Percentiles rank a stretch among this genome's conserved stretches.
phyloP scores from a whole-genome alignment of 2,329 filamentous ascomycete species.

The Fusarium pseudonygamai region DNA sequence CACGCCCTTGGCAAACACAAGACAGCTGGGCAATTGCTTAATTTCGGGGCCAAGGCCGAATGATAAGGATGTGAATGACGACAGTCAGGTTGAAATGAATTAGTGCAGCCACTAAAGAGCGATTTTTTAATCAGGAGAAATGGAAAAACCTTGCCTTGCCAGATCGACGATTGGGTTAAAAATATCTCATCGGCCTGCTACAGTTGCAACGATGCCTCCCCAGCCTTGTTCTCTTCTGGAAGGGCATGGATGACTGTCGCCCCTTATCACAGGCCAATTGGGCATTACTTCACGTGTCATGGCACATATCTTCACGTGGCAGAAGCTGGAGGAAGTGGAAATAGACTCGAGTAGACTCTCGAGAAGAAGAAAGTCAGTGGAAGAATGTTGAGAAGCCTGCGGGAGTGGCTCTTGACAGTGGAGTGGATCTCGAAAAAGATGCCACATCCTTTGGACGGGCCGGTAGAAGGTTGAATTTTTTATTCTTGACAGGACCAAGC shows the following conservation, averaged over 20 bases:
- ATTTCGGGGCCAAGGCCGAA: constrained; percentile 20
- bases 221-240: not conserved
- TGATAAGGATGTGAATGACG: not conserved
- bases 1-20: constrained; percentile 15
- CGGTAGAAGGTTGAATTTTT: not conserved
- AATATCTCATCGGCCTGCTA: not conserved
- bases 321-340: not conserved
- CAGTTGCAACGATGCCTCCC: not conserved
- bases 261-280: not conserved
- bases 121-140: not conserved
- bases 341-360: not conserved
- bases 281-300: not conserved
- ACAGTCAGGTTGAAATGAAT: not conserved
- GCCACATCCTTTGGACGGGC: not conserved
- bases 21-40: constrained; percentile 22
- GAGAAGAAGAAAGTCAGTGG: not conserved
- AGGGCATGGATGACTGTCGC: not conserved
- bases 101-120: constrained; percentile 5
- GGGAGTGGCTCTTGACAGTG: constrained; percentile 3
- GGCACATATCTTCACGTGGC: not conserved
- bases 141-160: not conserved
- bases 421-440: not conserved
- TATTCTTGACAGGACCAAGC: not conserved
- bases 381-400: not conserved
- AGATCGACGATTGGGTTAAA: constrained; percentile 27